Evolutionary conservation across 1,284 basidiomycete species (phyloP), one percentile per base, ranked within the genome.

Genomic region (Kwoniella shivajii): DNA sequence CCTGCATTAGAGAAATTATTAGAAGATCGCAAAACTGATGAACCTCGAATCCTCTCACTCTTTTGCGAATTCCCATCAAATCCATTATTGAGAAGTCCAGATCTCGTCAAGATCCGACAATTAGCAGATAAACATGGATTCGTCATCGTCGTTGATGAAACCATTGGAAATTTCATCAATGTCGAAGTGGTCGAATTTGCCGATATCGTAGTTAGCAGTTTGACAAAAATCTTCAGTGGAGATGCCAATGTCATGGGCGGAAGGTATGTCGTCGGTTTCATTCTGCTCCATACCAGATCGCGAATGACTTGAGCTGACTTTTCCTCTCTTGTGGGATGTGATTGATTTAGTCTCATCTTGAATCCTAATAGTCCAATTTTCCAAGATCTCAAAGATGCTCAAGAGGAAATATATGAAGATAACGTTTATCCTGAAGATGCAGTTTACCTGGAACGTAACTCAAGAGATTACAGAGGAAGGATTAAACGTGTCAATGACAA

Each of bases 161-260:
- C 93, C 1, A 86, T 99, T 50, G 95, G 95, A 30, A 98, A 94
- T 75, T 95, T 96, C 68, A 84, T 92, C 65, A 99, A 99, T 67
- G 92, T 99, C 43, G 89, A 96, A 68, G 89, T 96, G 5, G 80
- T 96, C 4, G 88, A 88, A 4, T 91, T 86, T 64, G 90, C 89
- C 2, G 96, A 99, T 77, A 84, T 99, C 27, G 86, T 97, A n/a
- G 94, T 89, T 50, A 92, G 90, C 68, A 94, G 90, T 74, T 78
- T 99, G 69, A 90, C 90, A 44, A 99, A 99, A 80, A 84, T 99
- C 24, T 99, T 99, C 78, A 93, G 90, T 60, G 95, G 95, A 2
- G 89, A 92, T 57, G 85, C 88, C 30, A 99, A 99, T 71, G 93
- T 95, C 54, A 98, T 99, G 95, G 95, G 95, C 50, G 95, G 95